A percentile compares a stretch with the other conserved stretches of the same genome.
These are phyloP conservation scores for Ceratocystis huliohia DNA, from an alignment of 2,329 filamentous ascomycete species.

Conservation along the genomic window DNA sequence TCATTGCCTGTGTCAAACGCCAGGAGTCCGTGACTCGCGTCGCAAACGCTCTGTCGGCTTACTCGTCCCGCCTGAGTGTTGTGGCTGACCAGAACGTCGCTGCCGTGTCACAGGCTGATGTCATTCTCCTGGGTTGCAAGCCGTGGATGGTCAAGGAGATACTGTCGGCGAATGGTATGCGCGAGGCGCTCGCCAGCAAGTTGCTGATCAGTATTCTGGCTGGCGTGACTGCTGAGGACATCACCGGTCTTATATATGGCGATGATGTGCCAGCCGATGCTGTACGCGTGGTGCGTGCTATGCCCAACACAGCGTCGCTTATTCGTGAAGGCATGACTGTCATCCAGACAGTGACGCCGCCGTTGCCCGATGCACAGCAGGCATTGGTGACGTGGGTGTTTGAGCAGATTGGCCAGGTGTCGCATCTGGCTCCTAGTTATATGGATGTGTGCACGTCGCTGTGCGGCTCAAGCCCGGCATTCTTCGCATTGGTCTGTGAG, in stretches of 20 bases:
- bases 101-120: conserved; percentile 54
- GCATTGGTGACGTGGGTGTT: conserved; percentile 64
- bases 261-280: conserved; percentile 33
- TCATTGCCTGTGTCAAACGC: conserved; percentile 69
- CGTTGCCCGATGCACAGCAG: conserved; percentile 41
- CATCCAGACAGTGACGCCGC: conserved; percentile 50
- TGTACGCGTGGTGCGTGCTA: conserved; percentile 60
- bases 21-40: conserved; percentile 57
- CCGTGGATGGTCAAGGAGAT: conserved; percentile 60
- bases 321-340: conserved; percentile 75
- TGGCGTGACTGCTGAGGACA: conserved; percentile 57
- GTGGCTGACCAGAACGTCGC: conserved; percentile 59
- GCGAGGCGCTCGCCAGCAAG: conserved; percentile 62
- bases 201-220: conserved; percentile 71
- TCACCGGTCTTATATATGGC: conserved; percentile 52
- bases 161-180: conserved; percentile 54
- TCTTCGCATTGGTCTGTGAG: conserved; percentile 64
- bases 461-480: conserved; percentile 62
- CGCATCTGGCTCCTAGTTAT: conserved; percentile 49
- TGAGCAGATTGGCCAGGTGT: conserved; percentile 56
- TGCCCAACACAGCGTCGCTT: conserved; percentile 73
- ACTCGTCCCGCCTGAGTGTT: conserved; percentile 50
- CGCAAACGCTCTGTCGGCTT: conserved; percentile 49
- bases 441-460: conserved; percentile 67
- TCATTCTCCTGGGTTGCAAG: conserved; percentile 70